These are phyloP conservation scores for Cytospora leucostoma DNA, from an alignment of 2,329 filamentous ascomycete genomes.

Conservation along the genomic window DNA sequence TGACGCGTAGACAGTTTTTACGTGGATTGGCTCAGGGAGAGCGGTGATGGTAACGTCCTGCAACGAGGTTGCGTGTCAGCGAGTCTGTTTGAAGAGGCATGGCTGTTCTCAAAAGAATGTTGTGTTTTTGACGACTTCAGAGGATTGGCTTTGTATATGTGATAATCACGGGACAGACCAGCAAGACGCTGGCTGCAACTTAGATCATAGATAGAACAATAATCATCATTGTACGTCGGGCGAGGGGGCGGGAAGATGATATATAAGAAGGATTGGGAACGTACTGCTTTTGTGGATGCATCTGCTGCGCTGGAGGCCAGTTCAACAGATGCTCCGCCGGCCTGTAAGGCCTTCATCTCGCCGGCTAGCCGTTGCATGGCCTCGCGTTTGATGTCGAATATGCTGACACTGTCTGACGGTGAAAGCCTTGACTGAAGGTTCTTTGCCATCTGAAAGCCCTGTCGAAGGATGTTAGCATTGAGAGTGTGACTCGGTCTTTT, in stretches of 20 bases:
- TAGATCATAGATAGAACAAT: conserved; percentile 65
- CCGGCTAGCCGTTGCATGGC: conserved; percentile 49
- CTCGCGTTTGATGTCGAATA: conserved; percentile 59
- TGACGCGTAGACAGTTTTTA: conserved; percentile 76
- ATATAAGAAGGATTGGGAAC: conserved; percentile 33
- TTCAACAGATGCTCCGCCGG: conserved; percentile 49
- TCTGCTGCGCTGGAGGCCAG: conserved; percentile 48
- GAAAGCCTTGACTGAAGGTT: conserved; percentile 60
- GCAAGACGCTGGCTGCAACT: conserved; percentile 62
- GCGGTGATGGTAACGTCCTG: conserved; percentile 87
- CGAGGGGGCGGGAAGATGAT: neutral
- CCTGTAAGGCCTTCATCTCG: conserved; percentile 47
- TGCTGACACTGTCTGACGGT: conserved; percentile 50
- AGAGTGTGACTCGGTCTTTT: neutral
- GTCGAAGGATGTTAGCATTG: neutral
- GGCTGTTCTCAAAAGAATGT: conserved; percentile 10
- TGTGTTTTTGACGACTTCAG: conserved; percentile 49
- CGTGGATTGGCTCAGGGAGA: conserved; percentile 85
- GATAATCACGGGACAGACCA: conserved; percentile 63
- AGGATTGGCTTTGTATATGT: conserved; percentile 71
- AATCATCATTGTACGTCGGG: conserved; percentile 34
- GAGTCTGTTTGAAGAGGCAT: neutral
- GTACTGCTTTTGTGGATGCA: conserved; percentile 55
- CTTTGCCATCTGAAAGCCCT: conserved; percentile 66
- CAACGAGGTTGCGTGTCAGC: conserved; percentile 24